Evolutionary conservation across 2,329 filamentous ascomycete genomes (phyloP), one percentile per base, ranked within the genome.

Genomic region (Keithomyces neogunnii): DNA sequence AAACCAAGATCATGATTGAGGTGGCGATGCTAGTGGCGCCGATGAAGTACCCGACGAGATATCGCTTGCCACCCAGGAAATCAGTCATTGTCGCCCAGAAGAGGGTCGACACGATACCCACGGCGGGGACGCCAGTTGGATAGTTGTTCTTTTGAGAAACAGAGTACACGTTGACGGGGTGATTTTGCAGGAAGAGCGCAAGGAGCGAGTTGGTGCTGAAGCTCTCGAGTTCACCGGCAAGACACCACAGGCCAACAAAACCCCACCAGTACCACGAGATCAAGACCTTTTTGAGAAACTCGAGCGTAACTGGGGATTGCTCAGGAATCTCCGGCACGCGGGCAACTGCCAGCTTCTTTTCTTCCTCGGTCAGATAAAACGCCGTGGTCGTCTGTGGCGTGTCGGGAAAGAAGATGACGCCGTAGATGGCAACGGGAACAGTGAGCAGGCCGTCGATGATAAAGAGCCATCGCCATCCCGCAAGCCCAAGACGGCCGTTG

Each of bases 41-140:
- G 52, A 87, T 85, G 65, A 80, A 87, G 60, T 85, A 84, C 0
- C 78, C 81, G 2, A 85, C 83, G 0, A 87, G 71, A 53, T 82
- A 86, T 1, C 84, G 73, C 58, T 80, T 82, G 0, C 83, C 83
- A 8, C 74, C 73, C 31, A 82, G 65, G 50, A 81, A 79, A 61
- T 88, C 85, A 0, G 85, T 88, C 28, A 87, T 62, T 0, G 82
- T 82, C 0, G 84, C 83, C 80, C 82, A 88, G 67, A 87, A 84
- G 0, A 88, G 66, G 0, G 85, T 88, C 0, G 77, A 78, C 0
- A 75, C 63, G 36, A 82, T 82, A 2, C 78, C 80, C 0, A 76
- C 73, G 0, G 77, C 79, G 0, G 79, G 73, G 0, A 82, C 74
- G 2, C 77, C 78, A 0, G 78, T 75, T 0, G 78, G 78, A 47